These are phyloP conservation scores for Mycena floridula DNA, from an alignment of 768 basidiomycete species.

Conservation along the genomic window DNA sequence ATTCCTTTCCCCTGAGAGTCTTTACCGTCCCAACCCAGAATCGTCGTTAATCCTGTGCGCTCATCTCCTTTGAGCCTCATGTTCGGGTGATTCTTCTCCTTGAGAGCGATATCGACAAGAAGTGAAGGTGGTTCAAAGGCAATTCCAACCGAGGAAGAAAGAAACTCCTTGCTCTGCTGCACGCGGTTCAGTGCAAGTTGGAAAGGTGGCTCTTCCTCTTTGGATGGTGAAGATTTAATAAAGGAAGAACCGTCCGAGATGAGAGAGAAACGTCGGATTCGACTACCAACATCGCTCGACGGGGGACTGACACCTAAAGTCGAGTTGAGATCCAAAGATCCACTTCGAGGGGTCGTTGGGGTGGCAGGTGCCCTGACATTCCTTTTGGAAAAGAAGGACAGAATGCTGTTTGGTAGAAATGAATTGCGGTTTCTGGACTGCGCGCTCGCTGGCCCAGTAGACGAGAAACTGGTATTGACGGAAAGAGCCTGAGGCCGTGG, in stretches of 20 bases:
- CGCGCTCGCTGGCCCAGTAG: background rate
- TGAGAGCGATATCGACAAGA: constrained; percentile 42
- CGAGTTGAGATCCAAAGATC: too few species aligned
- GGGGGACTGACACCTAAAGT: too few species aligned
- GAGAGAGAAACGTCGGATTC: constrained; percentile 33
- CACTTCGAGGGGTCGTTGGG: too few species aligned
- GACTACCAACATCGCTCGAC: too few species aligned
- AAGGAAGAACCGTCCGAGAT: constrained; percentile 20
- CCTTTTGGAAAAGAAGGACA: constrained; percentile 35
- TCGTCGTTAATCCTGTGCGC: constrained; percentile 39
- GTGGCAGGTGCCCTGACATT: too few species aligned
- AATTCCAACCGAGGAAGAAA: constrained; percentile 53
- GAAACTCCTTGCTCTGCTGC: constrained; percentile 26
- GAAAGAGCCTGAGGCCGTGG: constrained; percentile 10
- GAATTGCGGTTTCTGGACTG: constrained; percentile 19
- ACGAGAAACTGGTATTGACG: background rate
- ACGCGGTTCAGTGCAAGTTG: constrained; percentile 33
- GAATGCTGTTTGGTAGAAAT: constrained; percentile 32
- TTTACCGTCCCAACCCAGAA: constrained; percentile 57
- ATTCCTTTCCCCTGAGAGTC: constrained; percentile 37
- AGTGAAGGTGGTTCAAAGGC: constrained; percentile 40
- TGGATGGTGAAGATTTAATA: background rate
- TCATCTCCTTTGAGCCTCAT: constrained; percentile 52
- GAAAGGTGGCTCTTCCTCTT: constrained; percentile 26
- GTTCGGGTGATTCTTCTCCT: constrained; percentile 37